Conservation (phyloP, 495 filamentous ascomycete genomes). For the Terfezia claveryi region DNA sequence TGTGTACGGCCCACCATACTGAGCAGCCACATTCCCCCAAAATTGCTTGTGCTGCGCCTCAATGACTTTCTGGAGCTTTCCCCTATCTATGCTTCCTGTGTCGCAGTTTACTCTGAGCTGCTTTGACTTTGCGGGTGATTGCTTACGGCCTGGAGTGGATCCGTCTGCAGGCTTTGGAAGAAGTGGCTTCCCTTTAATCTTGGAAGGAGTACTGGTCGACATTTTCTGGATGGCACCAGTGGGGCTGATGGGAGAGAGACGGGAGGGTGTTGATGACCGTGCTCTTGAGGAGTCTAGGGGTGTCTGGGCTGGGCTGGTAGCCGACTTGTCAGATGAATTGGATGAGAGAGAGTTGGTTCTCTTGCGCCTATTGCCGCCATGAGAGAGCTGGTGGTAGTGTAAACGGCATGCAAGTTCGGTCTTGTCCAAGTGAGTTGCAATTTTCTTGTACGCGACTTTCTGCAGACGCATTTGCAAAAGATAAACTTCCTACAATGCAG, state of each 20-base stretch:
- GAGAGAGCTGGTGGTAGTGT: slow-evolving; percentile 65
- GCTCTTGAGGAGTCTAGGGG: slow-evolving; percentile 8
- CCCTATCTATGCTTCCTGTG: slow-evolving; percentile 35
- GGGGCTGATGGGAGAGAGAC: slow-evolving; percentile 22
- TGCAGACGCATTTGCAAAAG: slow-evolving; percentile 61
- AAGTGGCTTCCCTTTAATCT: slow-evolving; percentile 19
- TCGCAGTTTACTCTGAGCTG: slow-evolving; percentile 19
- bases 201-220: background rate
- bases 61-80: slow-evolving; percentile 45
- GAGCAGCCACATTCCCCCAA: slow-evolving; percentile 46
- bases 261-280: slow-evolving; percentile 11
- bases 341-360: slow-evolving; percentile 30
- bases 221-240: slow-evolving; percentile 12
- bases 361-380: slow-evolving; percentile 44
- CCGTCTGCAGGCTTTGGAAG: slow-evolving; percentile 17
- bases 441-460: slow-evolving; percentile 79
- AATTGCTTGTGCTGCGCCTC: slow-evolving; percentile 45
- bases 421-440: slow-evolving; percentile 62
- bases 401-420: slow-evolving; percentile 68
- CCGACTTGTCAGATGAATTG: slow-evolving; percentile 18
- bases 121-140: slow-evolving; percentile 8
- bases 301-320: slow-evolving; percentile 11
- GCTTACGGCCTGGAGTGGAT: slow-evolving; percentile 8
- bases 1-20: slow-evolving; percentile 43
- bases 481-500: slow-evolving; percentile 44